Percentiles rank a stretch among this genome's conserved stretches.
phyloP scores from a whole-genome alignment of 2,329 filamentous ascomycete genomes.

The Magnaporthiopsis rhizophila region DNA sequence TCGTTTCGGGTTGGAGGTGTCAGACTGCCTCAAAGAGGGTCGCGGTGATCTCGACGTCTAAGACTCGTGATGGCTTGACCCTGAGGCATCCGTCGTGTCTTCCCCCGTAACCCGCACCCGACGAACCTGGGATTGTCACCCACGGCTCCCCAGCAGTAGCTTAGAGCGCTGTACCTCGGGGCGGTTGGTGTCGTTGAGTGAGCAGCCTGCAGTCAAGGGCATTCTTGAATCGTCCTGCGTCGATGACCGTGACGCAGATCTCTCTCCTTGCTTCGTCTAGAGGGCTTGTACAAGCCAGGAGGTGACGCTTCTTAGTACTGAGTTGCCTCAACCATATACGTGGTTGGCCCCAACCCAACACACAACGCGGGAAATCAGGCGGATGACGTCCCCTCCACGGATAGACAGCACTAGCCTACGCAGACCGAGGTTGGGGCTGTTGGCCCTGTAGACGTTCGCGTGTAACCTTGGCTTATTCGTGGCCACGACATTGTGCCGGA shows the following conservation, averaged over 20 bases:
- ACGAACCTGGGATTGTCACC: background rate
- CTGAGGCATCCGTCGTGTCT: too few species aligned
- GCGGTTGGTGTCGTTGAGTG: background rate
- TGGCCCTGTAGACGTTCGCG: background rate
- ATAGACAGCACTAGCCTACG: background rate
- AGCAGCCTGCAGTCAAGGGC: background rate
- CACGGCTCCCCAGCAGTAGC: slow-evolving; percentile 6
- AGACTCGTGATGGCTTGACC: background rate
- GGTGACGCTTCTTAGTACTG: background rate
- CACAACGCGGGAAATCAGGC: background rate
- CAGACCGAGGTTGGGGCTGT: background rate
- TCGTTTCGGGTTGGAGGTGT: background rate
- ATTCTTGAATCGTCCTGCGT: background rate
- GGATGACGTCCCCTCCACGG: slow-evolving; percentile 1
- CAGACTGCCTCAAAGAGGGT: background rate
- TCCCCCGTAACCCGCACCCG: background rate
- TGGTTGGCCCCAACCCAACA: slow-evolving; percentile 3
- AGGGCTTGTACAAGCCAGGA: background rate
- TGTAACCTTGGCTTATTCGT: background rate
- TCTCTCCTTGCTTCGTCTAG: background rate
- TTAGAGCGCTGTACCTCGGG: slow-evolving; percentile 2
- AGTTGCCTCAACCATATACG: background rate
- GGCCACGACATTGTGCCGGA: background rate
- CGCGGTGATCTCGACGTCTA: background rate
- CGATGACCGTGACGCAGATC: slow-evolving; percentile 4